phyloP scores from a whole-genome alignment of 495 filamentous ascomycete species.

The Mytilinidion resinicola region DNA sequence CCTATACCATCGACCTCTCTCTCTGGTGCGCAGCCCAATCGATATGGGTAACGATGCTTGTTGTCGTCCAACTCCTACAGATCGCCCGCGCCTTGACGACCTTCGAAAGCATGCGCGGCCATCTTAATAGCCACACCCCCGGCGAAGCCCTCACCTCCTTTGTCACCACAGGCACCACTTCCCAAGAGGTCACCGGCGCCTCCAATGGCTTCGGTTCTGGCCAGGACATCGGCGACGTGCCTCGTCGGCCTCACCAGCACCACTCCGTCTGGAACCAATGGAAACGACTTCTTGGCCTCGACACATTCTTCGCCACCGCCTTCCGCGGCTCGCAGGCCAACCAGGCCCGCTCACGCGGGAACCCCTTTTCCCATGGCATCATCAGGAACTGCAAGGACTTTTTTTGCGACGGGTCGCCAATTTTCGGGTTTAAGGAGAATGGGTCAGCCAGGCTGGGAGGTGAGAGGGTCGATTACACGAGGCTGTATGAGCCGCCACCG shows the following conservation, averaged over 20 bases:
- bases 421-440: slow-evolving; percentile 67
- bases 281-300: slow-evolving; percentile 78
- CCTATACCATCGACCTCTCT: slow-evolving; percentile 71
- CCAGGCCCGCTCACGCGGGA: slow-evolving; percentile 49
- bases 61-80: slow-evolving; percentile 85
- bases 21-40: slow-evolving; percentile 78
- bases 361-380: slow-evolving; percentile 78
- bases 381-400: slow-evolving; percentile 91
- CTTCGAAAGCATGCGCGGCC: slow-evolving; percentile 84
- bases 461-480: slow-evolving; percentile 73
- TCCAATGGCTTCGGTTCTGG: slow-evolving; percentile 39
- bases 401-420: slow-evolving; percentile 81
- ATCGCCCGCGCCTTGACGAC: slow-evolving; percentile 89
- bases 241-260: slow-evolving; percentile 30
- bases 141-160: slow-evolving; percentile 66
- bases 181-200: slow-evolving; percentile 50
- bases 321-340: slow-evolving; percentile 47
- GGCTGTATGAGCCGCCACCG: slow-evolving; percentile 77
- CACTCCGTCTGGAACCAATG: slow-evolving; percentile 67
- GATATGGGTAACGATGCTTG: slow-evolving; percentile 91
- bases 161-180: slow-evolving; percentile 65
- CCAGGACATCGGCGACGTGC: slow-evolving; percentile 39
- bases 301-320: slow-evolving; percentile 76
- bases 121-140: slow-evolving; percentile 48
- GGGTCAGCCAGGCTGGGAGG: slow-evolving; percentile 74